Evolutionary conservation across 768 basidiomycete species (phyloP).

Genomic region (Lactarius akahatsu): DNA sequence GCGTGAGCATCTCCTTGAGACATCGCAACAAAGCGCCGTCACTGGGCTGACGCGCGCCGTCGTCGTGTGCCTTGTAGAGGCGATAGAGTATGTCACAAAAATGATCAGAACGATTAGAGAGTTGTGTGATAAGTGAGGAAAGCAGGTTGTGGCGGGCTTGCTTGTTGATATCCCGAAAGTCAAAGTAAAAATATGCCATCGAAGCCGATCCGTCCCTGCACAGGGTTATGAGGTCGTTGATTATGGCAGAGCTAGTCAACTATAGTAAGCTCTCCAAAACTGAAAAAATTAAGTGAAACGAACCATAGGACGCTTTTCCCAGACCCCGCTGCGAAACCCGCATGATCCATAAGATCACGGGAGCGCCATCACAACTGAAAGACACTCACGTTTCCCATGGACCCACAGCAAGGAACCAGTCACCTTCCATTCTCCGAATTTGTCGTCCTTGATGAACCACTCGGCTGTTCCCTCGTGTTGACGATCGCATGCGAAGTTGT

Average conservation of each 20-base stretch:
- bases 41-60: background rate
- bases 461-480: background rate
- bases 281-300: background rate
- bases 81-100: background rate
- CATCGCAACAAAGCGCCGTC: background rate
- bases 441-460: background rate
- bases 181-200: background rate
- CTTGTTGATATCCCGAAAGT: background rate
- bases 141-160: background rate
- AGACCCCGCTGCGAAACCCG: background rate
- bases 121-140: background rate
- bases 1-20: background rate
- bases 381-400: background rate
- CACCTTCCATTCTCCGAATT: background rate
- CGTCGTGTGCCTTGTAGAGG: background rate
- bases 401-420: background rate
- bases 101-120: background rate
- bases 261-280: background rate
- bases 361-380: background rate
- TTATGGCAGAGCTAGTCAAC: background rate
- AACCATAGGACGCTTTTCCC: background rate
- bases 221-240: background rate
- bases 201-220: background rate
- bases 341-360: background rate
- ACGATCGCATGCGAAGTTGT: background rate